Conservation (phyloP, 2,329 filamentous ascomycete genomes). For the Hymenoscyphus fraxineus region DNA sequence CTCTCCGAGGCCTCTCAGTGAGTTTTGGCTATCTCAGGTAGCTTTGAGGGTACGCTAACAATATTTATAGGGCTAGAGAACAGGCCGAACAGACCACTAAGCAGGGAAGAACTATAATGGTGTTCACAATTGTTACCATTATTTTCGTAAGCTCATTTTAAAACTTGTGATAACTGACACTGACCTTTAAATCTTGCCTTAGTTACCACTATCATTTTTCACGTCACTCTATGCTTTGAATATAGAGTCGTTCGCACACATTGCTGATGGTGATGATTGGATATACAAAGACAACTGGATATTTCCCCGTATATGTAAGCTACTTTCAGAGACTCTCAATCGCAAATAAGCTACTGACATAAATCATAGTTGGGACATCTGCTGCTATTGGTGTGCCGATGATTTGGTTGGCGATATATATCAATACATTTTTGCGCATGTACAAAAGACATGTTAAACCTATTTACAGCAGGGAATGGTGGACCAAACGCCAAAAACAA, state of each 20-base stretch:
- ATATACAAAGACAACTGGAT: slow-evolving; percentile 1
- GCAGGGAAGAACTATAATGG: background rate
- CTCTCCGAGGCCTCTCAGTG: background rate
- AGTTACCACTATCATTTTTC: background rate
- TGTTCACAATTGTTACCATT: background rate
- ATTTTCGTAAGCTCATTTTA: background rate
- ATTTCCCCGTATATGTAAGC: background rate
- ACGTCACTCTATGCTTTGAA: background rate
- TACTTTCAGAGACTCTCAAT: background rate
- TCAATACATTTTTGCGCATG: background rate
- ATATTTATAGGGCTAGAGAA: background rate
- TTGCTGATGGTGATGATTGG: background rate
- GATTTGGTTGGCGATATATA: background rate
- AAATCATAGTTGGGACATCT: background rate
- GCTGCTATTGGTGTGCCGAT: background rate
- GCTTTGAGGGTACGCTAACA: background rate
- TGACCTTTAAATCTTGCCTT: background rate
- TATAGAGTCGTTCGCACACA: slow-evolving; percentile 1
- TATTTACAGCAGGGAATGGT: background rate
- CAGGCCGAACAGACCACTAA: background rate
- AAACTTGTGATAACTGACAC: background rate
- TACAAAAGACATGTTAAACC: background rate
- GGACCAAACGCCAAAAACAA: background rate
- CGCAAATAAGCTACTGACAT: background rate
- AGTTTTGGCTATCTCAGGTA: background rate